These are phyloP conservation scores for Plasmodiophora brassicae DNA, from an alignment of 208 protist species.

Conservation along the genomic window DNA sequence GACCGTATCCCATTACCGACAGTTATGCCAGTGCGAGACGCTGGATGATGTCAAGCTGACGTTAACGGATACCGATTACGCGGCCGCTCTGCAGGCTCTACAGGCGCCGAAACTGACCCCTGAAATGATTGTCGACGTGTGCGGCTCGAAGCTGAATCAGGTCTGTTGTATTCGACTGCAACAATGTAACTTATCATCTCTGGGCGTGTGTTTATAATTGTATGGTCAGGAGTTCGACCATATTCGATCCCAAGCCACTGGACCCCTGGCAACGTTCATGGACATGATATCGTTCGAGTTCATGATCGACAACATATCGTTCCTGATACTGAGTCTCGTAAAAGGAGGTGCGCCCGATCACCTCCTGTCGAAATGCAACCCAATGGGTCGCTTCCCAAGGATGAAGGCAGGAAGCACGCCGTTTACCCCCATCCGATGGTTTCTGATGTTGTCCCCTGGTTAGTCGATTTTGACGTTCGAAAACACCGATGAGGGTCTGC, in stretches of 20 bases:
- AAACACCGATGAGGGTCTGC: background rate
- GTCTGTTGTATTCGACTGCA: background rate
- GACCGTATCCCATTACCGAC: constrained; percentile 10
- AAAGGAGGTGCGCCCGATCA: constrained; percentile 10
- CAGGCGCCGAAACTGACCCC: constrained; percentile 10
- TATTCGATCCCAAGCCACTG: background rate
- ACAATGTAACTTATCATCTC: background rate
- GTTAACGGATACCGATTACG: constrained; percentile 42
- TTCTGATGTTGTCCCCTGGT: background rate
- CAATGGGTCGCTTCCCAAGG: background rate
- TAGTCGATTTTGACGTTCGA: constrained; percentile 41
- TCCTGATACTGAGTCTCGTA: constrained; percentile 48
- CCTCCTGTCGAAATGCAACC: background rate
- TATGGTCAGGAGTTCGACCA: constrained; percentile 25
- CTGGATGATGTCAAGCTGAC: constrained; percentile 41
- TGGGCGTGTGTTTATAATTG: background rate
- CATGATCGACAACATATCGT: constrained; percentile 59
- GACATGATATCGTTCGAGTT: constrained; percentile 53
- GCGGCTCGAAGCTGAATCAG: background rate
- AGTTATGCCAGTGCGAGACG: constrained; percentile 36
- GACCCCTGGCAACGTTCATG: constrained; percentile 49
- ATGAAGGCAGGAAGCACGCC: background rate
- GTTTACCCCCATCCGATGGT: background rate
- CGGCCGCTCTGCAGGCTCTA: background rate
- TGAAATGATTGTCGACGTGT: background rate